Evolutionary conservation across 768 basidiomycete genomes (phyloP).

Genomic region (Pleurotus platypus): DNA sequence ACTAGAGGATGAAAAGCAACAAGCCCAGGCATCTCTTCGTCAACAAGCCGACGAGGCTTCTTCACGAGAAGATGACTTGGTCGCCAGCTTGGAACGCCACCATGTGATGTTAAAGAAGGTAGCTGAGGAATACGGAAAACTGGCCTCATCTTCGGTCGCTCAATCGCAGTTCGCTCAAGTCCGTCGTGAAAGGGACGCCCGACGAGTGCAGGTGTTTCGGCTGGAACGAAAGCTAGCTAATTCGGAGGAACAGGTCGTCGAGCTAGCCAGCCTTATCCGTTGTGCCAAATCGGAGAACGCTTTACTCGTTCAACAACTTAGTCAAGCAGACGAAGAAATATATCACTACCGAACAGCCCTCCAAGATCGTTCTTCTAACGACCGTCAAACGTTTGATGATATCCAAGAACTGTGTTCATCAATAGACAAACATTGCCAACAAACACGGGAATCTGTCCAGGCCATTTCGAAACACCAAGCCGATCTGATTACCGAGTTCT

Average conservation of each 20-base stretch:
- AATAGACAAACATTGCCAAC: slow-evolving; percentile 11
- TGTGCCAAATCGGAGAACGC: slow-evolving; percentile 50
- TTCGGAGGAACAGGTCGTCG: slow-evolving; percentile 62
- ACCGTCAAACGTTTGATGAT: slow-evolving; percentile 18
- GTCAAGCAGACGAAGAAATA: slow-evolving; percentile 21
- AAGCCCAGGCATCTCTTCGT: slow-evolving; percentile 27
- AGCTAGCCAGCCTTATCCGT: slow-evolving; percentile 61
- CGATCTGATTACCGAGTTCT: slow-evolving; percentile 28
- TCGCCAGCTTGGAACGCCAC: slow-evolving; percentile 49
- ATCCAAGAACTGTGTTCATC: slow-evolving; percentile 3
- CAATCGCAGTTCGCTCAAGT: slow-evolving; percentile 31
- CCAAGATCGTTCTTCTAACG: not conserved
- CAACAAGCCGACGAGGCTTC: slow-evolving; percentile 26
- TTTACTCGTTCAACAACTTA: slow-evolving; percentile 33
- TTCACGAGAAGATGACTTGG: slow-evolving; percentile 40
- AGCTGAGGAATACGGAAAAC: slow-evolving; percentile 51
- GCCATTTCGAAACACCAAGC: not conserved
- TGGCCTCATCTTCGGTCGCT: slow-evolving; percentile 42
- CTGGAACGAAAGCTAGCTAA: slow-evolving; percentile 69
- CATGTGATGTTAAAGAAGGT: slow-evolving; percentile 40
- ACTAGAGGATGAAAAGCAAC: slow-evolving; percentile 30
- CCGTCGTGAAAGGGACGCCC: slow-evolving; percentile 31
- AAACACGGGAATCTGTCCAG: slow-evolving; percentile 9
- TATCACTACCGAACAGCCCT: not conserved
- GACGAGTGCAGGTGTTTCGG: slow-evolving; percentile 43